Conservation (phyloP, 75 land plant genomes). For the Selaginella tamariscina region DNA sequence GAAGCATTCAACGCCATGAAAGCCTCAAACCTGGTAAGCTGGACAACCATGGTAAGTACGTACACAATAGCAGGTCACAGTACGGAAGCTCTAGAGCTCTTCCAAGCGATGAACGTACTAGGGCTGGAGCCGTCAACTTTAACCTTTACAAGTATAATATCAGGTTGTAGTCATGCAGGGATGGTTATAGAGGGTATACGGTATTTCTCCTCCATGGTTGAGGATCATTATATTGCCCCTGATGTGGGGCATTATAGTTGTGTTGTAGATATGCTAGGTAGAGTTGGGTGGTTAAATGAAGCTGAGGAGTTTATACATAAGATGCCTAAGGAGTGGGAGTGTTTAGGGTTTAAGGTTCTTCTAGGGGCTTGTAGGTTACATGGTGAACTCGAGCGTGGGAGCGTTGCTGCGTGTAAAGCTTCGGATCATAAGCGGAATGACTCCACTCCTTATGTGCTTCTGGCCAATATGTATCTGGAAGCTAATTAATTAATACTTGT, state of each 20-base stretch:
- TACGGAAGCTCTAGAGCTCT: slow-evolving; percentile 11
- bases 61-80: slow-evolving; percentile 7
- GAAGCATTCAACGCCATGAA: background rate
- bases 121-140: background rate
- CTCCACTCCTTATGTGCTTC: background rate
- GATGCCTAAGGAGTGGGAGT: background rate
- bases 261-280: slow-evolving; percentile 32
- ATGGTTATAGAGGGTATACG: slow-evolving; percentile 33
- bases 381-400: background rate
- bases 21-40: slow-evolving; percentile 10
- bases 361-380: background rate
- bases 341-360: background rate
- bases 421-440: background rate
- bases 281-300: slow-evolving; percentile 16
- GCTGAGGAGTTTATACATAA: background rate
- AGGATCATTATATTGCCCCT: slow-evolving; percentile 25
- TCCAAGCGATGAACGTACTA: background rate
- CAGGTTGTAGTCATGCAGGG: slow-evolving; percentile 43
- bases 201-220: slow-evolving; percentile 35
- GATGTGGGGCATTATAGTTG: slow-evolving; percentile 43
- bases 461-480: background rate
- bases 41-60: slow-evolving; percentile 4
- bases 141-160: slow-evolving; percentile 35
- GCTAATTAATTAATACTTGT: no score
- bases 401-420: background rate